A percentile compares a stretch with the other conserved stretches of the same genome.
Evolutionary conservation across 176 grass and related monocot species (phyloP).

Genomic region (Tillandsia fasciculata): DNA sequence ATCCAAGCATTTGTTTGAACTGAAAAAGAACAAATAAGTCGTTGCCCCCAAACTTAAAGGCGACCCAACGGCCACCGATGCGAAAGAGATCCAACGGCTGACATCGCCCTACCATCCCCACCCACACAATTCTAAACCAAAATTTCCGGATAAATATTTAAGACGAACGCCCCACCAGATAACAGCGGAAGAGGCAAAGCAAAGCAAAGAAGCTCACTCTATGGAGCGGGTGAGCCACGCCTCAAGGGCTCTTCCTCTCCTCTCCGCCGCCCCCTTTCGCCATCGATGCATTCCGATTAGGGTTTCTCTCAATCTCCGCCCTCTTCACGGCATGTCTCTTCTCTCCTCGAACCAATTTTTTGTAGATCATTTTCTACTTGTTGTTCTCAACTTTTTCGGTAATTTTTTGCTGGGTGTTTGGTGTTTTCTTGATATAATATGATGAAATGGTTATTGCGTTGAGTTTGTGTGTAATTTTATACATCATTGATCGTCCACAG

Average conservation of each 20-base stretch:
- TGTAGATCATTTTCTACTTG: background rate
- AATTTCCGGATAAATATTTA: background rate
- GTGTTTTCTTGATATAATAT: background rate
- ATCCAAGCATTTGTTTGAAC: too few species aligned
- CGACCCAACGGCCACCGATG: background rate
- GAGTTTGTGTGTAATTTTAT: background rate
- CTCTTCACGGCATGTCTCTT: slow-evolving; percentile 13
- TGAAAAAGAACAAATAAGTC: too few species aligned
- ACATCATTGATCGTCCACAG: slow-evolving; percentile 4
- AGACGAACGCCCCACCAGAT: background rate
- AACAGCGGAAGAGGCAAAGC: background rate
- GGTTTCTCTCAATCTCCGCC: background rate
- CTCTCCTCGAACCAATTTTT: background rate
- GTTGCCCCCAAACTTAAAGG: background rate
- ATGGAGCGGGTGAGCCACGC: slow-evolving; percentile 39
- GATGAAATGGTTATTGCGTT: background rate
- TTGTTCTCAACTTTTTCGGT: background rate
- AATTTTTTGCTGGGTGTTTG: background rate
- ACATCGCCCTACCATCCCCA: background rate
- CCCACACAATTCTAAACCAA: background rate
- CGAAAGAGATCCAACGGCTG: background rate
- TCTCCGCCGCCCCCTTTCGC: slow-evolving; percentile 20
- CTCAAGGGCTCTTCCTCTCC: slow-evolving; percentile 22
- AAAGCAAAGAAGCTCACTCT: slow-evolving; percentile 29
- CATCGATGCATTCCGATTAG: background rate